A percentile compares a stretch with the other conserved stretches of the same genome.
phyloP scores from a whole-genome alignment of 352 stramenopile genomes.

The Thraustochytrium striatum region DNA sequence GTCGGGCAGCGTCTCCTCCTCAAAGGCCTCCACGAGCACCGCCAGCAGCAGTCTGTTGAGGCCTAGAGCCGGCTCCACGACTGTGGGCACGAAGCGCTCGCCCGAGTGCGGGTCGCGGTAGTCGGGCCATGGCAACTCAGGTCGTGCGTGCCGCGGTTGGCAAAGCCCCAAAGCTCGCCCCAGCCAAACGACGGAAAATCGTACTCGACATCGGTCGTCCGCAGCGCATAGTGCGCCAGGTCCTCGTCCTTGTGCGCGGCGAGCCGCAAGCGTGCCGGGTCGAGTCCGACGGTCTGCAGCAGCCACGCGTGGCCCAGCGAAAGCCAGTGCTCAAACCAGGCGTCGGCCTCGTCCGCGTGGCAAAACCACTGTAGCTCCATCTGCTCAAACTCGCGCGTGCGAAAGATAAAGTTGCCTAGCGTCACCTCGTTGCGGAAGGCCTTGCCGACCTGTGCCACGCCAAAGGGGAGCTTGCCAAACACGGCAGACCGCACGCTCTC shows the following conservation, averaged over 20 bases:
- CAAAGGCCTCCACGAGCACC: slow-evolving; percentile 40
- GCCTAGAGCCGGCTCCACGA: slow-evolving; percentile 80
- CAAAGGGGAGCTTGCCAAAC: slow-evolving; percentile 80
- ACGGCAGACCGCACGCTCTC: no score
- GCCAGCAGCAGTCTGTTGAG: slow-evolving; percentile 51
- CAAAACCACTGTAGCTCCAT: slow-evolving; percentile 89
- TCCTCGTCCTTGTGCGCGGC: slow-evolving; percentile 83
- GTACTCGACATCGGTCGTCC: slow-evolving; percentile 95
- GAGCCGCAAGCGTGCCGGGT: slow-evolving; percentile 77
- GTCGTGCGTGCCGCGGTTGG: slow-evolving; percentile 91
- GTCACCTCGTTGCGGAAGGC: slow-evolving; percentile 98
- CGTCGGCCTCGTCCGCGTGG: slow-evolving; percentile 63
- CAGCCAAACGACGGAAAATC: slow-evolving; percentile 93
- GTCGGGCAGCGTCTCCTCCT: slow-evolving; percentile 19
- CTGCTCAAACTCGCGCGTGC: slow-evolving; percentile 95
- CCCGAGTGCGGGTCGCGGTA: slow-evolving; percentile 34
- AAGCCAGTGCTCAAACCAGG: slow-evolving; percentile 80
- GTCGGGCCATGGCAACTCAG: slow-evolving; percentile 78
- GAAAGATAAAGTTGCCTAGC: slow-evolving; percentile 92
- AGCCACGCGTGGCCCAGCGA: slow-evolving; percentile 81
- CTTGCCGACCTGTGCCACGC: slow-evolving; percentile 93
- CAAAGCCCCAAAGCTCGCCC: slow-evolving; percentile 89
- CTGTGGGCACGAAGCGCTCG: slow-evolving; percentile 86
- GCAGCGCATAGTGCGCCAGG: slow-evolving; percentile 91
- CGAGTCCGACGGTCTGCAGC: slow-evolving; percentile 76